Percentiles rank a stretch among this genome's conserved stretches.
phyloP scores from a whole-genome alignment of 352 stramenopile genomes.

The Globisporangium ultimum region DNA sequence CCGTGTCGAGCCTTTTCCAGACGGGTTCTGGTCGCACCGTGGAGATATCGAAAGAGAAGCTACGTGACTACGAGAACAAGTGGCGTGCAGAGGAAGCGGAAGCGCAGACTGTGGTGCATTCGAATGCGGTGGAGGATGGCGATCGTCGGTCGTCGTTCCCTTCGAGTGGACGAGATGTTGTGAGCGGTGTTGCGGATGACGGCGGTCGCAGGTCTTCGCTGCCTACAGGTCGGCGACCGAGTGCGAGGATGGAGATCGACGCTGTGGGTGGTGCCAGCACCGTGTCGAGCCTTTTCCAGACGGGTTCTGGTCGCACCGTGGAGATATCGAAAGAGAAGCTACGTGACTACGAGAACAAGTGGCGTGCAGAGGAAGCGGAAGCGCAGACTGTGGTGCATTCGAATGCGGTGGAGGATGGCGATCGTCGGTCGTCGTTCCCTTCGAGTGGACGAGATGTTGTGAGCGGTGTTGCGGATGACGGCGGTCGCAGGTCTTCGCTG shows the following conservation, averaged over 20 bases:
- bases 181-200: not conserved
- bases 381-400: constrained; percentile 4
- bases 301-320: constrained; percentile 26
- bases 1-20: constrained; percentile 19
- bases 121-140: not conserved
- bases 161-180: constrained; percentile 1
- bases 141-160: constrained; percentile 9
- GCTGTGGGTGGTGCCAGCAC: too few relatives aligned
- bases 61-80: constrained; percentile 24
- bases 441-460: not conserved
- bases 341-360: constrained; percentile 21
- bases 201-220: not conserved
- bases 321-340: constrained; percentile 23
- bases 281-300: constrained; percentile 22
- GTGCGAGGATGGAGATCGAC: too few relatives aligned
- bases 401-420: constrained; percentile 1
- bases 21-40: constrained; percentile 28
- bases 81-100: constrained; percentile 14
- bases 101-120: constrained; percentile 4
- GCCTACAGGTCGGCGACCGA: not conserved
- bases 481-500: too few relatives aligned
- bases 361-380: constrained; percentile 12
- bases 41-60: constrained; percentile 20
- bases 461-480: not conserved
- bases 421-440: constrained; percentile 10